Evolutionary conservation across 345 rosid genomes (phyloP).

Genomic region (Dimocarpus longan): DNA sequence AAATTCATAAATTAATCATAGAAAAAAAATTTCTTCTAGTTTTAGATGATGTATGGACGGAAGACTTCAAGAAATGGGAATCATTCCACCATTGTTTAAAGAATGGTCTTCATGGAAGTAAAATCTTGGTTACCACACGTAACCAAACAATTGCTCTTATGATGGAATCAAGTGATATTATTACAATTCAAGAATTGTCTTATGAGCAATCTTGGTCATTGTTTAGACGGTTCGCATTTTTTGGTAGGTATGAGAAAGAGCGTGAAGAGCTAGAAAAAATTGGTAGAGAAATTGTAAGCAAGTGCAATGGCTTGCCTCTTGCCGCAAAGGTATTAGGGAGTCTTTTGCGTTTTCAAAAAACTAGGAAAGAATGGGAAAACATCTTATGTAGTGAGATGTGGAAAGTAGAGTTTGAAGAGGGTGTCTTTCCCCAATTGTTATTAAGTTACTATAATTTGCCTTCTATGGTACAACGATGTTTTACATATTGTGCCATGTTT

Average conservation of each 20-base stretch:
- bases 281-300: conserved; percentile 20
- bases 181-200: conserved; percentile 11
- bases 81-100: not conserved
- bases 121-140: not conserved
- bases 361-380: conserved; percentile 1
- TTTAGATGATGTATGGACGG: conserved; percentile 32
- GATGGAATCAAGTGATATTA: not conserved
- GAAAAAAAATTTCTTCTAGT: conserved; percentile 16
- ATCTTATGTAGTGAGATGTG: conserved; percentile 25
- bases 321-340: conserved; percentile 21
- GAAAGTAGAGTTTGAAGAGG: conserved; percentile 18
- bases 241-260: conserved; percentile 18
- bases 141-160: not conserved
- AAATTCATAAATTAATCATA: not conserved
- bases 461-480: not conserved
- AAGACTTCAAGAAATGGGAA: conserved; percentile 11
- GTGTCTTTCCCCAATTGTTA: not conserved
- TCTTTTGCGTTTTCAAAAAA: conserved; percentile 24
- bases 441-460: not conserved
- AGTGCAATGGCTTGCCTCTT: conserved; percentile 30
- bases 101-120: not conserved
- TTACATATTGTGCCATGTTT: conserved; percentile 22
- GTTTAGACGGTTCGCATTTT: conserved; percentile 20
- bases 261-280: not conserved
- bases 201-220: conserved; percentile 21